These are phyloP conservation scores for Tylopilus intermedius DNA, from an alignment of 768 basidiomycete species.

Conservation along the genomic window DNA sequence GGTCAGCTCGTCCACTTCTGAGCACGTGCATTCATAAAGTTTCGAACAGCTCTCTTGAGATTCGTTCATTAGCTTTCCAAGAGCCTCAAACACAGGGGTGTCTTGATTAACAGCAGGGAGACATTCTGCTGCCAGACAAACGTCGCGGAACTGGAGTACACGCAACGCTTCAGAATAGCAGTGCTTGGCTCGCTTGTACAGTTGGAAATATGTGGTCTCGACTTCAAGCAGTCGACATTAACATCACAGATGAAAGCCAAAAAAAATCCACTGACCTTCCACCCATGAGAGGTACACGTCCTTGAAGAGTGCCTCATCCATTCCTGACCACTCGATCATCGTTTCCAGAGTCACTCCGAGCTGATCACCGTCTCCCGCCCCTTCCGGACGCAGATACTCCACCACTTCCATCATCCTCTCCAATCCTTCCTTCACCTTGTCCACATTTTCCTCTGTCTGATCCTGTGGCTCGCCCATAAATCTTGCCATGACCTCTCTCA, in stretches of 20 bases:
- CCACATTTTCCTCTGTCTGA: constrained; percentile 38
- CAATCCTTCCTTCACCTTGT: constrained; percentile 43
- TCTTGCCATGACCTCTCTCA: constrained; percentile 62
- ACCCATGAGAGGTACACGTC: constrained; percentile 76
- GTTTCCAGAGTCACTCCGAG: constrained; percentile 68
- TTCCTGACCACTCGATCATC: constrained; percentile 63
- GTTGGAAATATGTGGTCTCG: constrained; percentile 74
- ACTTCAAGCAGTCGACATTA: constrained; percentile 32
- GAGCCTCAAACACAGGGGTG: constrained; percentile 36
- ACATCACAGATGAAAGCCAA: background rate
- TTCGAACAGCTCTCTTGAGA: constrained; percentile 67
- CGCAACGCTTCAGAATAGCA: constrained; percentile 77
- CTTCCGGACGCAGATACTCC: constrained; percentile 48
- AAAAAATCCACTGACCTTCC: constrained; percentile 48
- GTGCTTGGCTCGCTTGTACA: constrained; percentile 79
- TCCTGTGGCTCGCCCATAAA: constrained; percentile 42
- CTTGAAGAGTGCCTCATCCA: constrained; percentile 51
- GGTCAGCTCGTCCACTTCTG: constrained; percentile 70
- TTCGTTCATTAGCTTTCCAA: constrained; percentile 75
- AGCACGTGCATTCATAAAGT: constrained; percentile 75
- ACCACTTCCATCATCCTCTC: constrained; percentile 44
- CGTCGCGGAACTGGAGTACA: constrained; percentile 70
- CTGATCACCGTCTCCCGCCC: constrained; percentile 35
- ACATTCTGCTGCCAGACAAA: constrained; percentile 48
- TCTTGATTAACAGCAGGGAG: constrained; percentile 13